Evolutionary conservation across 2,329 filamentous ascomycete genomes (phyloP).

Genomic region (Calonectria naviculata): DNA sequence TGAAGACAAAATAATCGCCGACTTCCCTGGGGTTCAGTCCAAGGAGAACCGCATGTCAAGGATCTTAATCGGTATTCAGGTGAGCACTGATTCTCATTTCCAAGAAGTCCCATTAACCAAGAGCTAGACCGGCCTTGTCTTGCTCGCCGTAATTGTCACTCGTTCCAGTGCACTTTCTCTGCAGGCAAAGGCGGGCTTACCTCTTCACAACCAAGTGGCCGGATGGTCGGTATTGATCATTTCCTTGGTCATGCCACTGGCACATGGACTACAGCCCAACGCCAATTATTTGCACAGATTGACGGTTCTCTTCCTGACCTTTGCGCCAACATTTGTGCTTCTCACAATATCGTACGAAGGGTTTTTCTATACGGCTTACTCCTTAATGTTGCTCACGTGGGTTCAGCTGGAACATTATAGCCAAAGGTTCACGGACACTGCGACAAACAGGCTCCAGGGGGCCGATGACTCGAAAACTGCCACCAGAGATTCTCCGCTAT

Average conservation of each 20-base stretch:
- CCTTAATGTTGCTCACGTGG: neutral
- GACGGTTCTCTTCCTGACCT: neutral
- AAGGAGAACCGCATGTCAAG: neutral
- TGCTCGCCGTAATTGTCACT: neutral
- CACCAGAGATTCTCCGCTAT: too few species aligned
- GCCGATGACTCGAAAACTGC: neutral
- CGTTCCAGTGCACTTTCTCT: neutral
- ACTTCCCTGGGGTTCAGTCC: neutral
- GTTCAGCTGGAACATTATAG: neutral
- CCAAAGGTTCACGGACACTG: neutral
- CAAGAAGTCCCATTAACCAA: neutral
- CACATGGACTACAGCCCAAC: neutral
- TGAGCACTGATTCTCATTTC: neutral
- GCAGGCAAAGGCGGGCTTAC: neutral
- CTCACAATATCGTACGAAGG: neutral
- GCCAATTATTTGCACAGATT: neutral
- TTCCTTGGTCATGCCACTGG: neutral
- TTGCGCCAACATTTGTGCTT: neutral
- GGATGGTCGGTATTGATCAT: neutral
- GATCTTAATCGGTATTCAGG: neutral
- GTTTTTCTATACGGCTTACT: neutral
- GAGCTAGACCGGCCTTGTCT: neutral
- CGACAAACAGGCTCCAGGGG: neutral
- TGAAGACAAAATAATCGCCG: neutral
- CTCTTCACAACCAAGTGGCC: neutral